phyloP scores from a whole-genome alignment of 345 rosid genomes.

The Clausena lansium region DNA sequence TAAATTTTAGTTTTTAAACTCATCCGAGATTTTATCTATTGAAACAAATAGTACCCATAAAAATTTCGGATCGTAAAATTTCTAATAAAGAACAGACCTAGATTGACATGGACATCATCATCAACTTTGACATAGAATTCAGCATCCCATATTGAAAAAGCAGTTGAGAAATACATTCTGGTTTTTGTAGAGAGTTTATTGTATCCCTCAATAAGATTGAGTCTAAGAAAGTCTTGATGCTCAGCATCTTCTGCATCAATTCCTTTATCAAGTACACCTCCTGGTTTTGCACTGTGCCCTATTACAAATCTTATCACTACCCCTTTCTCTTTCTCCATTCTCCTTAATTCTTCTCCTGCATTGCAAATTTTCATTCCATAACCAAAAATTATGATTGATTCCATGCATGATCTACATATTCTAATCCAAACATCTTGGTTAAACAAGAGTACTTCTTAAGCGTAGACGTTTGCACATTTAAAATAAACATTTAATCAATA shows the following conservation, averaged over 20 bases:
- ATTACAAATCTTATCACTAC: constrained; percentile 85
- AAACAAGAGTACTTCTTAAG: no score
- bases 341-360: constrained; percentile 65
- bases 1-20: no score
- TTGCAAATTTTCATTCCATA: background rate
- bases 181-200: constrained; percentile 81
- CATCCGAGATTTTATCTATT: background rate
- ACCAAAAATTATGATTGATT: background rate
- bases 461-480: no score
- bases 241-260: constrained; percentile 65
- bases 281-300: constrained; percentile 78
- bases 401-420: background rate
- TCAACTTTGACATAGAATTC: constrained; percentile 83
- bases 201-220: constrained; percentile 81
- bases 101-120: constrained; percentile 82
- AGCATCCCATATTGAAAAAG: constrained; percentile 72
- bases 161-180: constrained; percentile 76
- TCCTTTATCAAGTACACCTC: constrained; percentile 71
- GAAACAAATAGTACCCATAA: background rate
- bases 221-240: constrained; percentile 70
- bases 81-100: constrained; percentile 32
- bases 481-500: background rate
- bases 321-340: constrained; percentile 80
- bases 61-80: background rate
- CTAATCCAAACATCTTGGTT: background rate